Evolutionary conservation across 495 filamentous ascomycete species (phyloP), one percentile per base, ranked within the genome.

Genomic region (Neurospora tetrasperma): DNA sequence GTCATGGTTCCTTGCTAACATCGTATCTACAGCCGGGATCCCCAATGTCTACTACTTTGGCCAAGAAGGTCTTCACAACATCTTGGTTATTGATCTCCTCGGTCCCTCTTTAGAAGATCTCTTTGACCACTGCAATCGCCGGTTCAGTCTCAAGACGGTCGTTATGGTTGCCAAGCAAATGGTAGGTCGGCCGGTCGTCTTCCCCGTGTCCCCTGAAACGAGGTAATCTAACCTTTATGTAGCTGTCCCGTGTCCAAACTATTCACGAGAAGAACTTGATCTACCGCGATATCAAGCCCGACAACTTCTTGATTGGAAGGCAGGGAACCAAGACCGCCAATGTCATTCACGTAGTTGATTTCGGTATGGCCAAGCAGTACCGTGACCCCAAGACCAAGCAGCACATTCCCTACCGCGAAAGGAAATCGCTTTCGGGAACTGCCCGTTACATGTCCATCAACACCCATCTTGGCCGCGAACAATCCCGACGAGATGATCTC

Each of bases 11-110:
- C n/a, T 75, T 23, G 79, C 76, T 74, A 66, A 74, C 73, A 46
- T 70, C 69, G 23, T 43, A n/a, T 27, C 74, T 74, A 48, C 75
- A 99, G 96, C 96, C 73, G 96, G 96, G 77, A 98, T 99, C 76
- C 96, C 96, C 78, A 98, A 99, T 90, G 96, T 99, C 79, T 99
- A 99, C 84, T 99, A 99, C 84, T 99, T 98, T 76, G 96, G 96
- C 74, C 96, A 99, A 82, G 96, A 99, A 84, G 96, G 96, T 76
- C 89, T 99, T 31, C 96, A 99, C 85, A 99, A 99, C 84, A 99
- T 99, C 76, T 89, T 99, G 3, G 96, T 99, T 71, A 99, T 99
- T 77, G 96, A 99, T 82, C 88, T 99, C 27, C 91, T 99, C 16
- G 96, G 96, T 31, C 95, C 96, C 40, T 97, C 94, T 77, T 86